A percentile compares a stretch with the other conserved stretches of the same genome.
phyloP scores from a whole-genome alignment of 352 stramenopile genomes.

The Elongisporangium senticosum region DNA sequence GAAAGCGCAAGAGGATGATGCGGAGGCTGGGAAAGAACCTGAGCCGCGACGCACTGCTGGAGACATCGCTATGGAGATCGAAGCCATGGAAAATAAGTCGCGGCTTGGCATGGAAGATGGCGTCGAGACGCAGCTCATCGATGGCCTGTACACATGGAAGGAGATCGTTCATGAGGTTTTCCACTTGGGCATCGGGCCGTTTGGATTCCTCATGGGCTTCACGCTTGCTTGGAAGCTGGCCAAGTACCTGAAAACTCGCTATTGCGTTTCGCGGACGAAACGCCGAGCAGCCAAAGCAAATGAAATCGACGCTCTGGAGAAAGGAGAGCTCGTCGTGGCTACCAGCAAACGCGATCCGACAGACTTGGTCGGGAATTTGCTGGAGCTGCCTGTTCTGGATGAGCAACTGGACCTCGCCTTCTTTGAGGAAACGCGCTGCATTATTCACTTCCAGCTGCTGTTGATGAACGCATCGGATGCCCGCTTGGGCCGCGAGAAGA shows the following conservation, averaged over 20 bases:
- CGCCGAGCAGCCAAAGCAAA: background rate
- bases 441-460: constrained; percentile 90
- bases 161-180: constrained; percentile 41
- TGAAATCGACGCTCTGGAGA: constrained; percentile 7
- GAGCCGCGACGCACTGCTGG: constrained; percentile 27
- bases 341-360: constrained; percentile 1
- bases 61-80: constrained; percentile 62
- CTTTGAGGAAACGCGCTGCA: constrained; percentile 85
- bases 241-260: constrained; percentile 43
- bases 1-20: constrained; percentile 15
- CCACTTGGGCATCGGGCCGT: constrained; percentile 34
- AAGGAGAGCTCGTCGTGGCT: constrained; percentile 1
- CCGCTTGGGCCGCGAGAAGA: constrained; percentile 82
- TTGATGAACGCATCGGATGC: constrained; percentile 86
- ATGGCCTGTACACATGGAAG: constrained; percentile 41
- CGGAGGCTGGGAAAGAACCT: constrained; percentile 1
- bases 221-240: constrained; percentile 42
- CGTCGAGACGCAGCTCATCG: constrained; percentile 25
- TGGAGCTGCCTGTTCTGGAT: constrained; percentile 65
- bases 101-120: constrained; percentile 27
- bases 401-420: constrained; percentile 73
- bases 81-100: constrained; percentile 57
- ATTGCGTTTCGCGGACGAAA: constrained; percentile 24
- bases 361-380: constrained; percentile 59
- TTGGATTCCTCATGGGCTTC: constrained; percentile 61